Evolutionary conservation across 176 grass and related monocot species (phyloP).

Genomic region (Ensete ventricosum): DNA sequence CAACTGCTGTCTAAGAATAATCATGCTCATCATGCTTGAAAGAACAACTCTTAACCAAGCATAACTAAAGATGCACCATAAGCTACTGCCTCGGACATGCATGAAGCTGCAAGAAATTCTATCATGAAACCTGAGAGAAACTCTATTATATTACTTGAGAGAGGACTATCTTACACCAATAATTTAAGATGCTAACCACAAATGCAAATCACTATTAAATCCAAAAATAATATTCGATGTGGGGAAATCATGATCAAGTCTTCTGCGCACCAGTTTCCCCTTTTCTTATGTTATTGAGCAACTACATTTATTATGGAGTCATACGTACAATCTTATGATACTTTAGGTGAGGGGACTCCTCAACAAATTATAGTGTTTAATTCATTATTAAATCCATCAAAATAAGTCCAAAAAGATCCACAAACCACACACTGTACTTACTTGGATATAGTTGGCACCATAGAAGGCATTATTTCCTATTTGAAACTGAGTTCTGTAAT

Average conservation of each 20-base stretch:
- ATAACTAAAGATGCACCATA: too few species aligned
- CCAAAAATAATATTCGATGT: neutral
- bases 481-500: slow-evolving; percentile 61
- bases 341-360: neutral
- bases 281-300: neutral
- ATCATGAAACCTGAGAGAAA: too few species aligned
- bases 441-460: slow-evolving; percentile 84
- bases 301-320: neutral
- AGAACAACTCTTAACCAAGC: too few species aligned
- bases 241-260: neutral
- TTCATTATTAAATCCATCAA: neutral
- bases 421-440: slow-evolving; percentile 14
- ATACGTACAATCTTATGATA: neutral
- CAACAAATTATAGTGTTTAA: neutral
- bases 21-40: too few species aligned
- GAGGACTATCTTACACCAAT: neutral
- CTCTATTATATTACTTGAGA: too few species aligned
- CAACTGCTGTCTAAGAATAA: too few species aligned
- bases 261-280: neutral
- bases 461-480: slow-evolving; percentile 45
- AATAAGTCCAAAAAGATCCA: neutral
- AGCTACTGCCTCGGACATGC: too few species aligned
- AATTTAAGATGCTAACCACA: neutral
- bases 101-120: too few species aligned
- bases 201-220: neutral